A percentile compares a stretch with the other conserved stretches of the same genome.
These are phyloP conservation scores for Pyrenophora seminiperda DNA, from an alignment of 2,329 filamentous ascomycete species.

Conservation along the genomic window DNA sequence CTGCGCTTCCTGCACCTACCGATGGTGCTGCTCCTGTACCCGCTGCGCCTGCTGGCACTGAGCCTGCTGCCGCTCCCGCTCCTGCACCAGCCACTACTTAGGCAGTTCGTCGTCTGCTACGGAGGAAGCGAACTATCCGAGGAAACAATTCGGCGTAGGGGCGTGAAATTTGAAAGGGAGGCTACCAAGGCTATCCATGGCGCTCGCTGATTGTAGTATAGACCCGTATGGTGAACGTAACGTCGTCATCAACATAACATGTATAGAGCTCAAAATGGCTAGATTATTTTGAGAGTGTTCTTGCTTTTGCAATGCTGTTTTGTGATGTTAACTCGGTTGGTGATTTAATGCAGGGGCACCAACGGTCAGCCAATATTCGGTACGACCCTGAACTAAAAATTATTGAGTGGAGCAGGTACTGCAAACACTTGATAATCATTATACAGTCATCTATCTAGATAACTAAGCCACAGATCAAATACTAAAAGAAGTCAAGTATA, in stretches of 20 bases:
- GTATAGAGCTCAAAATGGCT: slow-evolving; percentile 1
- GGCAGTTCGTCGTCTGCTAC: not conserved
- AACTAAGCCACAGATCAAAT: too few species aligned
- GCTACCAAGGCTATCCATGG: not conserved
- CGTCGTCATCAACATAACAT: slow-evolving; percentile 4
- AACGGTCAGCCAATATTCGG: too few species aligned
- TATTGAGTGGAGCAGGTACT: too few species aligned
- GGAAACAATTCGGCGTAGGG: slow-evolving; percentile 5
- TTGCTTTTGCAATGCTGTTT: not conserved
- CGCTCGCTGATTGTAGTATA: slow-evolving; percentile 5
- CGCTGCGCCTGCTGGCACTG: slow-evolving; percentile 15
- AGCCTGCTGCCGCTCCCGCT: slow-evolving; percentile 21
- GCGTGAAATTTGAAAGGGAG: slow-evolving; percentile 2
- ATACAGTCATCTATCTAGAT: too few species aligned
- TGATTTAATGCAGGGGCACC: not conserved
- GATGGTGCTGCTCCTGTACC: slow-evolving; percentile 14
- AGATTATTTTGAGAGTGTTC: slow-evolving; percentile 8
- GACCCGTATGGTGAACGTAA: slow-evolving; percentile 9
- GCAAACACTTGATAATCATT: too few species aligned
- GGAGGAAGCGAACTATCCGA: not conserved
- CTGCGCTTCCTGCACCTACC: slow-evolving; percentile 36
- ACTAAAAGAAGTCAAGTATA: too few species aligned
- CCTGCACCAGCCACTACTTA: slow-evolving; percentile 48
- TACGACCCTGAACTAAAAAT: too few species aligned
- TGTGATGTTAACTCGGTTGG: not conserved